Evolutionary conservation across 495 filamentous ascomycete genomes (phyloP).

Genomic region (Cercophora newfieldiana): DNA sequence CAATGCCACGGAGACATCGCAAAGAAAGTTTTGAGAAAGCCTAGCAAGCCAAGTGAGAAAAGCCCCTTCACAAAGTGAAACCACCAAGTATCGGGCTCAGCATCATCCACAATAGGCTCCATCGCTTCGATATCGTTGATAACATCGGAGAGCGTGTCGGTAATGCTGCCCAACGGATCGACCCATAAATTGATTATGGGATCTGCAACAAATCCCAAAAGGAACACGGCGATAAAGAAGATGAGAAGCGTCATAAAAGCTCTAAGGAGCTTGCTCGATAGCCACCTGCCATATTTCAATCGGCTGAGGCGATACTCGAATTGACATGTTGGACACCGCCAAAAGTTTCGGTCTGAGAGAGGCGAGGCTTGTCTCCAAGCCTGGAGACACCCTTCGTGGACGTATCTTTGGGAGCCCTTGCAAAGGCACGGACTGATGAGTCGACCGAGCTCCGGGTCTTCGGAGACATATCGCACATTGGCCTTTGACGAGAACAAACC

Average conservation of each 20-base stretch:
- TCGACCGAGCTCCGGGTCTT: conserved; percentile 71
- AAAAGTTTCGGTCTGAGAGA: conserved; percentile 67
- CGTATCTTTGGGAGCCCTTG: conserved; percentile 88
- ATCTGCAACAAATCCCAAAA: conserved; percentile 88
- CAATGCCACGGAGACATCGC: conserved; percentile 73
- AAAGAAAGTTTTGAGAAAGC: conserved; percentile 79
- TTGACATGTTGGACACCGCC: conserved; percentile 84
- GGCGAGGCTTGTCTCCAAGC: conserved; percentile 79
- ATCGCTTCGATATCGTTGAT: conserved; percentile 38
- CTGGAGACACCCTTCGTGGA: conserved; percentile 92
- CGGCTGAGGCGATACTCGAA: conserved; percentile 82
- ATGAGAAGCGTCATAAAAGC: conserved; percentile 67
- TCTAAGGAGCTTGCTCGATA: conserved; percentile 67
- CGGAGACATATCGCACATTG: conserved; percentile 72
- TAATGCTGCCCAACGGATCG: conserved; percentile 60
- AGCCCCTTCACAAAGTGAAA: conserved; percentile 88
- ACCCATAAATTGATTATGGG: conserved; percentile 87
- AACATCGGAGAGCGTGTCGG: conserved; percentile 40
- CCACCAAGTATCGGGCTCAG: conserved; percentile 60
- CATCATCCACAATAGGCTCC: conserved; percentile 36
- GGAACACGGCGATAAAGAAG: conserved; percentile 67
- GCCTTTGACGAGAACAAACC: conserved; percentile 62
- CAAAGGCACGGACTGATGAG: conserved; percentile 92
- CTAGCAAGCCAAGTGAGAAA: conserved; percentile 78
- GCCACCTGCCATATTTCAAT: conserved; percentile 70